phyloP scores from a whole-genome alignment of 2,329 filamentous ascomycete species.

The Aspergillus pseudotamarii region DNA sequence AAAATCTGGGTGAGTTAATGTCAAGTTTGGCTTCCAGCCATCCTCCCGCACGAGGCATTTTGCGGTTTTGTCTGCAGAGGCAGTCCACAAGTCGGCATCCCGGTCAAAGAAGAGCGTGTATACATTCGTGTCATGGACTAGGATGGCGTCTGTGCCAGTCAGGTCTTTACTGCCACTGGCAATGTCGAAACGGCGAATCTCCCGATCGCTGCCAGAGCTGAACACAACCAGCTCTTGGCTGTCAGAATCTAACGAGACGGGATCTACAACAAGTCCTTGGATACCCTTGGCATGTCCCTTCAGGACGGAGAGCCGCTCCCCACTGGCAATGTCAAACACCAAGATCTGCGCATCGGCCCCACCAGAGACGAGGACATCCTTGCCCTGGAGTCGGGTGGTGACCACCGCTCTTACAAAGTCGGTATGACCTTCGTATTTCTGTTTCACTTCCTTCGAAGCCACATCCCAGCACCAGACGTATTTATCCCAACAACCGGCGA shows the following conservation, averaged over 20 bases:
- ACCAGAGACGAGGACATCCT: conserved; percentile 70
- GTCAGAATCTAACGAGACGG: conserved; percentile 54
- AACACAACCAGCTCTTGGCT: conserved; percentile 59
- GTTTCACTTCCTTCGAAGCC: conserved; percentile 56
- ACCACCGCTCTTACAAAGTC: conserved; percentile 90
- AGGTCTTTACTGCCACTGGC: conserved; percentile 33
- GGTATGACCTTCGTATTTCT: conserved; percentile 72
- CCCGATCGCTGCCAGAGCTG: conserved; percentile 78
- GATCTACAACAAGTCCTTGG: conserved; percentile 77
- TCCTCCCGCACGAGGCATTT: conserved; percentile 74
- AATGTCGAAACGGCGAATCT: conserved; percentile 68
- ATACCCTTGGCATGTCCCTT: conserved; percentile 79
- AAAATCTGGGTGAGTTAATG: conserved; percentile 81
- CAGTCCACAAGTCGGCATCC: conserved; percentile 82
- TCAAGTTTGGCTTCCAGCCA: conserved; percentile 72
- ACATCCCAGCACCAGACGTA: conserved; percentile 83
- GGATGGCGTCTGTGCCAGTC: conserved; percentile 66
- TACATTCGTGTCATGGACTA: conserved; percentile 87
- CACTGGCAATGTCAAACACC: conserved; percentile 76
- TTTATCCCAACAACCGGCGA: conserved; percentile 95
- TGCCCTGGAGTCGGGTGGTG: conserved; percentile 62
- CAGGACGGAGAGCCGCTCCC: conserved; percentile 71
- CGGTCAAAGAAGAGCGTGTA: conserved; percentile 76
- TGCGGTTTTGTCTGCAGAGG: conserved; percentile 84
- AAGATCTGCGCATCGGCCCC: conserved; percentile 79